phyloP scores from a whole-genome alignment of 495 filamentous ascomycete species.

The Penicillium manginii region DNA sequence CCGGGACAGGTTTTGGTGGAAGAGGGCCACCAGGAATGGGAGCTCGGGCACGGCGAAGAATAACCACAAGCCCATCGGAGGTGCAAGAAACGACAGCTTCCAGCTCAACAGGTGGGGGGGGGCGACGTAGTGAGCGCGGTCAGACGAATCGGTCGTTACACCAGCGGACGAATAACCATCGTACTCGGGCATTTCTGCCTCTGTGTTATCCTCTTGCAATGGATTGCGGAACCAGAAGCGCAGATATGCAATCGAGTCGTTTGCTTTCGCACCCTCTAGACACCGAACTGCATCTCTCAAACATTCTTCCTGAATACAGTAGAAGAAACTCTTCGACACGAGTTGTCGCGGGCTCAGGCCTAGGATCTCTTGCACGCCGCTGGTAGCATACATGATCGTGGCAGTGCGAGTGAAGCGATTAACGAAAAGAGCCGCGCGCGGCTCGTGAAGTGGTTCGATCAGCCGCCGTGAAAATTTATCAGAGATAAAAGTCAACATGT shows the following conservation, averaged over 20 bases:
- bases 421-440: conserved; percentile 81
- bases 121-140: neutral
- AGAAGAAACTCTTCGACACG: conserved; percentile 30
- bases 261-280: conserved; percentile 85
- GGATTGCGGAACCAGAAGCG: conserved; percentile 89
- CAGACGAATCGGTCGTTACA: neutral
- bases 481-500: conserved; percentile 87
- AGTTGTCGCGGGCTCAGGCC: conserved; percentile 56
- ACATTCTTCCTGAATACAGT: conserved; percentile 47
- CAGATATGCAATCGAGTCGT: conserved; percentile 90
- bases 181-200: conserved; percentile 13
- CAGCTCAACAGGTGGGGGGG: conserved; percentile 58
- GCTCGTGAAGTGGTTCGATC: conserved; percentile 67
- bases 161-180: neutral
- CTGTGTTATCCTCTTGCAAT: conserved; percentile 44
- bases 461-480: conserved; percentile 74
- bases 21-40: conserved; percentile 57
- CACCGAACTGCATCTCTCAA: conserved; percentile 74
- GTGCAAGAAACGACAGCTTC: conserved; percentile 91
- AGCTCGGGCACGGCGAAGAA: conserved; percentile 75
- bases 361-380: conserved; percentile 70
- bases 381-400: conserved; percentile 85
- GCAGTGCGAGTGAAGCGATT: conserved; percentile 85
- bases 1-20: conserved; percentile 41
- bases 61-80: conserved; percentile 85